Base-by-base conservation (phyloP, 305 asterid genomes). In the Fraxinus floribunda region DNA sequence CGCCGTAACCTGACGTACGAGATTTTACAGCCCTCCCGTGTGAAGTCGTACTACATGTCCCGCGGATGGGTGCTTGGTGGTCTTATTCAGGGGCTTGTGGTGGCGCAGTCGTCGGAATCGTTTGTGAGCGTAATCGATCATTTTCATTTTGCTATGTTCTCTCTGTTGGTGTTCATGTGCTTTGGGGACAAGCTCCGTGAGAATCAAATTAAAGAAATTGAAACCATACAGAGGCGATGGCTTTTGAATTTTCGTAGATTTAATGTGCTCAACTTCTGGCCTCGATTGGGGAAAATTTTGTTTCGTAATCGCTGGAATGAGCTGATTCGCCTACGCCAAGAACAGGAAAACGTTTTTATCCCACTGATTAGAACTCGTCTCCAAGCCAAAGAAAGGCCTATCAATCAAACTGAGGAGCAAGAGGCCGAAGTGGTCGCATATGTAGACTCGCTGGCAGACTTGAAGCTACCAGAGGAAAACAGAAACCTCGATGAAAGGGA, bases 1-100 rank as follows among this genome's bases (percentile, higher is more conserved):
- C 94, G 97, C 55, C 91, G 98, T 18, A 93, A 94, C 82, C 91
- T 94, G 77, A 90, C 91, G 6, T 83, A 83, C 35, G 96, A 94
- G 85, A 88, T 93, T 81, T 91, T 94, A 64, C 93, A 88, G 49
- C 92, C 94, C 5, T 85, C 91, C 22, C 94, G 97, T 2, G 87
- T 90, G 80, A 89, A 86, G 78, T 78, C 92, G 0, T 85, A 71
- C 85, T 86, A 97, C 75, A 22, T 85, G 13, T 88, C 91, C 9
- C 94, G 97, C 13, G 85, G 80, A 3, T 88, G 93, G 96, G 98
- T 89, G 9, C 86, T 94, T 3, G 86, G 90, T 0, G 39, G 89
- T 26, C 92, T 94, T 13, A 35, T 89, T 70, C 73, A 24, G 44
- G 88, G 89, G 73, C 86, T 91, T 72, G 34, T 70, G 26, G 1